Base-by-base conservation (phyloP, 495 filamentous ascomycete species). In the Penicillium longicatenatum region DNA sequence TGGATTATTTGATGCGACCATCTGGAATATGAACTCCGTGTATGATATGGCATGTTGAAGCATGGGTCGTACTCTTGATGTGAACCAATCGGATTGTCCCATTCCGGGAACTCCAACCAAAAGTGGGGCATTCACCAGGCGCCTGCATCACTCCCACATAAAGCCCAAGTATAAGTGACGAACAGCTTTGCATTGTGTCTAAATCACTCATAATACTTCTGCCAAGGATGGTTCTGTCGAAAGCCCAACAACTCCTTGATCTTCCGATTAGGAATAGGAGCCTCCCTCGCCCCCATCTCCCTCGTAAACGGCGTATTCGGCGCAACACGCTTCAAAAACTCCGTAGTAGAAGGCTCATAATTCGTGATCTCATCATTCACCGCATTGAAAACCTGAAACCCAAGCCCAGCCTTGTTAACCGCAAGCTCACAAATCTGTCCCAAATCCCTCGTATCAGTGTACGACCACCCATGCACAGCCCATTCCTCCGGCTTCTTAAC, bases 301-400 rank as follows among this genome's bases (percentile, higher is more conserved):
- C 81, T 65, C 52, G 75, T 81, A 20, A 86, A 70, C 12, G 71
- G 70, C 33, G 73, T 74, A 29, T 72, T 61, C 2, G 83, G 82
- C 60, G 68, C 75, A 6, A 68, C 62, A 55, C 73, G 69, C 63
- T 73, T 69, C 65, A 86, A 58, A 55, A 84, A 83, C 57, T 80
- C 72, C 29, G 57, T 67, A 7, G 80, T 81, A 22, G 79, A 74
- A 22, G 63, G 61, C 22, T 51, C 53, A 14, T 64, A 63, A 42
- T 68, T 69, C 6, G 83, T 85, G 33, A 84, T 85, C 6, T 77
- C 79, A 69, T 83, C 77, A 64, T 86, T 87, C 4, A 79, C 82
- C 37, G 82, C 83, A 64, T 86, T 86, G 71, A 87, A 86, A 0
- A 85, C 67, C 62, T 86, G 81, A 52, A 85, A 86, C 1, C 82